A percentile compares a stretch with the other conserved stretches of the same genome.
Evolutionary conservation across 2,329 filamentous ascomycete species (phyloP).

Genomic region (Cladobotryum protrusum): DNA sequence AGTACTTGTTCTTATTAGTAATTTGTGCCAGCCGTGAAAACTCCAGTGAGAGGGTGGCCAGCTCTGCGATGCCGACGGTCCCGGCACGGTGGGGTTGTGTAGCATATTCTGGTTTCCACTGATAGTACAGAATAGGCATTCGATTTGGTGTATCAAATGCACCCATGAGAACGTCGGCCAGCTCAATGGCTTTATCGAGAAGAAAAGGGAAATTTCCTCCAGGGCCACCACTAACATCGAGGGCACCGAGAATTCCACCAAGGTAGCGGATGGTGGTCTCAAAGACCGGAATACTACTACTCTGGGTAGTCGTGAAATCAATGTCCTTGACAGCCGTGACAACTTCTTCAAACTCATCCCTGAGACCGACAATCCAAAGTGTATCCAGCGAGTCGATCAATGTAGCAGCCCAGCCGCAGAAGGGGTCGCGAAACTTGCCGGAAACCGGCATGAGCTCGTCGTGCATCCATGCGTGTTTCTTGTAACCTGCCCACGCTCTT

Average conservation of each 20-base stretch:
- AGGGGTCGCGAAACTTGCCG: conserved; percentile 65
- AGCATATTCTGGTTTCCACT: conserved; percentile 62
- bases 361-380: conserved; percentile 78
- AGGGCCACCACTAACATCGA: conserved; percentile 68
- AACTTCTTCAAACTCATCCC: conserved; percentile 73
- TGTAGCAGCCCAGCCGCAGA: conserved; percentile 87
- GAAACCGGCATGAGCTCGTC: conserved; percentile 77
- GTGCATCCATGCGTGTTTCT: conserved; percentile 70
- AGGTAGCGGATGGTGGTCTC: conserved; percentile 90
- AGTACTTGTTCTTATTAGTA: conserved; percentile 75
- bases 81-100: conserved; percentile 59
- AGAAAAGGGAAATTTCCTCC: conserved; percentile 55
- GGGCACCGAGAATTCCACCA: conserved; percentile 77
- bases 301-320: conserved; percentile 69
- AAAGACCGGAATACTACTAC: conserved; percentile 75
- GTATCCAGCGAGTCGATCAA: conserved; percentile 78
- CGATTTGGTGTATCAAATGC: conserved; percentile 89
- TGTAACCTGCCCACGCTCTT: conserved; percentile 79
- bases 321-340: conserved; percentile 63
- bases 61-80: conserved; percentile 57
- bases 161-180: conserved; percentile 74
- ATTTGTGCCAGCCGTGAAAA: conserved; percentile 86
- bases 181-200: conserved; percentile 70
- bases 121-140: conserved; percentile 79
- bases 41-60: conserved; percentile 77